phyloP scores from a whole-genome alignment of 202 grass and related monocot species.

The Setaria viridis region DNA sequence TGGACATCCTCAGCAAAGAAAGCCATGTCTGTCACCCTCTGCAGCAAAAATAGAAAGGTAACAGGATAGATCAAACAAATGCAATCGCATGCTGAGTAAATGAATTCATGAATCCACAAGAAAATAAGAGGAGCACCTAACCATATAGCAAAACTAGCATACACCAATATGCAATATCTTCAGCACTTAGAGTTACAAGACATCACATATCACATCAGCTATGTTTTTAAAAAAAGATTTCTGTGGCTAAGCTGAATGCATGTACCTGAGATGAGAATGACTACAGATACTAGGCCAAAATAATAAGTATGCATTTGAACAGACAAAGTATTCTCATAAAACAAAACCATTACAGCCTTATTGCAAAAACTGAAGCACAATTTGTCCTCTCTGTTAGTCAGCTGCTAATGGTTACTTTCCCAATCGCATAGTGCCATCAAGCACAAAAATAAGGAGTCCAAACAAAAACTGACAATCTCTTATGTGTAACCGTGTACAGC shows the following conservation, averaged over 20 bases:
- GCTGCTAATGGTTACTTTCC: background rate
- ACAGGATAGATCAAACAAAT: conserved; percentile 44
- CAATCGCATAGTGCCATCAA: conserved; percentile 1
- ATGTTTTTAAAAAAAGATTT: background rate
- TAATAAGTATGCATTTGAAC: background rate
- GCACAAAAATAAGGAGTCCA: conserved; percentile 21
- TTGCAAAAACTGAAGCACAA: conserved; percentile 4
- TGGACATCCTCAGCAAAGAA: conserved; percentile 99
- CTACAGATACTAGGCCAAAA: conserved; percentile 15
- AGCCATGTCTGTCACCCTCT: conserved; percentile 99
- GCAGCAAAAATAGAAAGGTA: conserved; percentile 49
- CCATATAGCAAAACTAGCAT: conserved; percentile 23
- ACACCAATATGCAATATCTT: background rate
- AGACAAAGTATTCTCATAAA: background rate
- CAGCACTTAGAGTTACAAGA: background rate
- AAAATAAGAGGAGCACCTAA: background rate
- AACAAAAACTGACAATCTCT: background rate
- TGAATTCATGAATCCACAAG: background rate
- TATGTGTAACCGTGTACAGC: conserved; percentile 3
- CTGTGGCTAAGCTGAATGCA: background rate
- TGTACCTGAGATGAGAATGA: background rate
- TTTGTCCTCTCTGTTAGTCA: conserved; percentile 3
- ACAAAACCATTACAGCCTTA: background rate
- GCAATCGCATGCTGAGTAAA: conserved; percentile 12
- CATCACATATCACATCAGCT: background rate